These are phyloP conservation scores for Crithidia sp. DNA, from an alignment of 208 protist species.

Conservation along the genomic window DNA sequence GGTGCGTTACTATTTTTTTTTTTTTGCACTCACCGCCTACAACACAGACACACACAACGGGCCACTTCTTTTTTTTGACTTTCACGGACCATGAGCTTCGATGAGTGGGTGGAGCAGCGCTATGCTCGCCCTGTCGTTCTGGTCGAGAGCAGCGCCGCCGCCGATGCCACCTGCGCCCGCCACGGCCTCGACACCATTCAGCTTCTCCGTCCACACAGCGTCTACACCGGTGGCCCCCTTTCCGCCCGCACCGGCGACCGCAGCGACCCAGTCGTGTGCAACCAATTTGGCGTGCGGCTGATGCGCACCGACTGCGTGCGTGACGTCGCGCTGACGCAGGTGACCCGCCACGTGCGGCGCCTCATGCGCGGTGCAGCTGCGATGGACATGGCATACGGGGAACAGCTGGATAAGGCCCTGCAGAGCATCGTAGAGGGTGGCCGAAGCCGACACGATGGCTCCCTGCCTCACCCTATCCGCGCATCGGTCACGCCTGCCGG, in stretches of 20 bases:
- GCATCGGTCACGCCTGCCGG: too few relatives aligned
- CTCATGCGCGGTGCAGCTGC: slow-evolving; percentile 41
- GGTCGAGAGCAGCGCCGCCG: slow-evolving; percentile 52
- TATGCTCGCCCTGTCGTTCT: slow-evolving; percentile 78
- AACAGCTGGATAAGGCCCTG: slow-evolving; percentile 70
- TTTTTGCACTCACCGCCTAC: too few relatives aligned
- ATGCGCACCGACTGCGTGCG: slow-evolving; percentile 69
- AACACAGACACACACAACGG: background rate
- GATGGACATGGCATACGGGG: slow-evolving; percentile 76
- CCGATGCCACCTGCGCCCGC: slow-evolving; percentile 47
- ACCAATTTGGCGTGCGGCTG: slow-evolving; percentile 76
- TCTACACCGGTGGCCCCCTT: slow-evolving; percentile 40
- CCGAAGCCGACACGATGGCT: slow-evolving; percentile 33
- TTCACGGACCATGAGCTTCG: slow-evolving; percentile 20
- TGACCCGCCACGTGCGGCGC: slow-evolving; percentile 41
- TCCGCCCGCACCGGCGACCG: slow-evolving; percentile 58
- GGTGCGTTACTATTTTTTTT: too few relatives aligned
- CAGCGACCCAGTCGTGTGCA: slow-evolving; percentile 48
- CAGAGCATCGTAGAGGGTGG: slow-evolving; percentile 40
- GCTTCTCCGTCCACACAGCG: slow-evolving; percentile 73
- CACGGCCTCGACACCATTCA: slow-evolving; percentile 79
- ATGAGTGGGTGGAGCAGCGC: slow-evolving; percentile 71
- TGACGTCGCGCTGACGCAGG: slow-evolving; percentile 35
- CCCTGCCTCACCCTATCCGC: slow-evolving; percentile 29
- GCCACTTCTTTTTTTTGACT: background rate